Percentiles rank a stretch among this genome's conserved stretches.
Evolutionary conservation across 73 alveolate species (phyloP).

Genomic region (Breviolum minutum): DNA sequence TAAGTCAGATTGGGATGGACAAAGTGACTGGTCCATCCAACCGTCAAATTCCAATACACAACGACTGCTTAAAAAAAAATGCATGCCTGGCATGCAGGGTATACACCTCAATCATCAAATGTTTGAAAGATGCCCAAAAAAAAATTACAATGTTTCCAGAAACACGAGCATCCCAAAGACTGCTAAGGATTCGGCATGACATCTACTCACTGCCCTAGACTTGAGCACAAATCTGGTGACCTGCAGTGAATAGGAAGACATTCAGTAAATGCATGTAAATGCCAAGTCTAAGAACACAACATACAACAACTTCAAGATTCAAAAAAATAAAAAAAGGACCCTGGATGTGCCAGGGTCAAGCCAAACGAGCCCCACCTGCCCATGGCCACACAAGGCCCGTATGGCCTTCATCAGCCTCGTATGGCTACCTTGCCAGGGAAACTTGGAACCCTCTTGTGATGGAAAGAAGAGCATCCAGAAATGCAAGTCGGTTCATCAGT

Average conservation of each 20-base stretch:
- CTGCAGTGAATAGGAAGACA: neutral
- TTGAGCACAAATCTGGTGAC: constrained; percentile 41
- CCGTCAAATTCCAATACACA: neutral
- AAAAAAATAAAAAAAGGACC: neutral
- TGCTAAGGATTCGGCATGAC: constrained; percentile 10
- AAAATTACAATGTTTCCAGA: neutral
- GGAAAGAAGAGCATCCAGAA: neutral
- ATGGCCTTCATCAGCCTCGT: constrained; percentile 56
- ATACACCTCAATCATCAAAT: neutral
- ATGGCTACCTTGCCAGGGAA: neutral
- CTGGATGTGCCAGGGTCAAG: neutral
- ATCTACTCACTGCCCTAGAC: constrained; percentile 11
- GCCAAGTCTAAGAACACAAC: neutral
- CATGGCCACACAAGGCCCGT: constrained; percentile 78
- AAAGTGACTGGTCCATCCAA: no score
- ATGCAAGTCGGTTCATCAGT: neutral
- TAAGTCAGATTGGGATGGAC: no score
- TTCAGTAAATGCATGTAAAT: neutral
- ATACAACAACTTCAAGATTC: neutral
- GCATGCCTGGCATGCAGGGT: constrained; percentile 21
- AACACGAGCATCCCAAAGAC: neutral
- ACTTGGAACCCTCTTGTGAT: neutral
- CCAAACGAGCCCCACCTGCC: neutral
- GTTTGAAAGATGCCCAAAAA: neutral
- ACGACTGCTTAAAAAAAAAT: neutral